phyloP scores from a whole-genome alignment of 306 rosid species.

The Dryas drummondii region DNA sequence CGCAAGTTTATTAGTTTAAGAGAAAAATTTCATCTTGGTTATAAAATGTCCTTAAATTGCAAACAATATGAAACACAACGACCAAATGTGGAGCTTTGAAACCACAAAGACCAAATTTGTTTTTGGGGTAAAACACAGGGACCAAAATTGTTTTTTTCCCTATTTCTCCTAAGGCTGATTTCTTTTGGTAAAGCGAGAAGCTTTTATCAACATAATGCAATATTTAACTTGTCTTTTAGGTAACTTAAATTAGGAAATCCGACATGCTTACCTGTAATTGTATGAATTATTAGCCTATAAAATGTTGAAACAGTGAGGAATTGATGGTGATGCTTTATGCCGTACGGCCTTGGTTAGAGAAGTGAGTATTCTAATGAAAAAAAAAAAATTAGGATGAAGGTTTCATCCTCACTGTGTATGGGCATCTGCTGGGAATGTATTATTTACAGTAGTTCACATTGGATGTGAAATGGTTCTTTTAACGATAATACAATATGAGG shows the following conservation, averaged over 20 bases:
- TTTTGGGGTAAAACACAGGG: no score
- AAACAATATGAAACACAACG: no score
- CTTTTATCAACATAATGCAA: neutral
- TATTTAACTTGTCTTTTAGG: neutral
- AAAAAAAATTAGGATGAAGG: neutral
- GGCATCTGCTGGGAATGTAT: neutral
- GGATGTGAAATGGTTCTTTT: no score
- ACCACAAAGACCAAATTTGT: no score
- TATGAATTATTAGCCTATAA: neutral
- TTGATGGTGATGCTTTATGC: neutral
- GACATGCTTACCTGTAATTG: neutral
- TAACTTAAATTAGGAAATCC: neutral
- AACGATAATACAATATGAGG: no score
- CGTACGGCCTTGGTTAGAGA: neutral
- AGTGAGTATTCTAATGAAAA: neutral
- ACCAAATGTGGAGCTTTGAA: no score
- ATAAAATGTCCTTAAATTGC: no score
- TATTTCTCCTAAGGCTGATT: constrained; percentile 11
- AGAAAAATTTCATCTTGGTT: no score
- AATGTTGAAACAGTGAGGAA: neutral
- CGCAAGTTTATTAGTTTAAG: no score
- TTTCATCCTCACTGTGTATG: neutral
- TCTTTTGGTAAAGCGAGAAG: neutral
- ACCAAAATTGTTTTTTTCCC: no score
- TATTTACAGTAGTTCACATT: neutral